Evolutionary conservation across 495 filamentous ascomycete species (phyloP), one percentile per base, ranked within the genome.

Genomic region (Penicillium daleae): DNA sequence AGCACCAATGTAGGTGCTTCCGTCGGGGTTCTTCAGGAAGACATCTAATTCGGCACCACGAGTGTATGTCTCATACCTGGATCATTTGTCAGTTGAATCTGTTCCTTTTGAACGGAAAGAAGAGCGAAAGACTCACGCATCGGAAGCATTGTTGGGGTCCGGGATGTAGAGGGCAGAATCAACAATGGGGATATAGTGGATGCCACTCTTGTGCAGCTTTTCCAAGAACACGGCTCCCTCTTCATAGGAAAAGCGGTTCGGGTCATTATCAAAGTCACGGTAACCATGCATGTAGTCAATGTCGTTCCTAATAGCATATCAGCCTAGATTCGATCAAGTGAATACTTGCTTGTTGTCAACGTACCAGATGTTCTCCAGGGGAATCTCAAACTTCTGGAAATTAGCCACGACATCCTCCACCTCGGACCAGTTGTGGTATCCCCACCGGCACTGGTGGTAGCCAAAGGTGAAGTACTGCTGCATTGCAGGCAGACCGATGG

Each of bases 131-230:
- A 71, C 80, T 70, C 66, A 88, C 71, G 84, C 84, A 74, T 96
- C 92, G 44, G 80, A 87, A 0, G 80, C 78, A 65, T 95, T 90
- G 17, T 83, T 75, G 3, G 90, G 90, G 56, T 92, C 89, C 0
- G 91, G 90, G 26, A 87, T 85, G 64, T 93, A 94, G 31, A 95
- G 85, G 6, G 90, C 92, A 3, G 89, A 83, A 69, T 96, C 92
- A n/a, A 97, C 83, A 50, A 97, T 95, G 0, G 91, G 91, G 8
- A 97, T 82, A 58, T 86, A 96, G 66, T 93, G 89, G 66, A 90
- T 89, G 9, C 85, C 82, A 64, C 84, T 83, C 4, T 76, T 75
- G 71, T 93, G 91, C 2, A 97, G 75, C 17, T 78, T 74, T 1
- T 76, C 73, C 13, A 97, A 69, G 69, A 96, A 92, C 0, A 75